A percentile compares a stretch with the other conserved stretches of the same genome.
Conservation (phyloP, 1,139 yeast genomes). For the Saccharomycopsis crataegensis region DNA sequence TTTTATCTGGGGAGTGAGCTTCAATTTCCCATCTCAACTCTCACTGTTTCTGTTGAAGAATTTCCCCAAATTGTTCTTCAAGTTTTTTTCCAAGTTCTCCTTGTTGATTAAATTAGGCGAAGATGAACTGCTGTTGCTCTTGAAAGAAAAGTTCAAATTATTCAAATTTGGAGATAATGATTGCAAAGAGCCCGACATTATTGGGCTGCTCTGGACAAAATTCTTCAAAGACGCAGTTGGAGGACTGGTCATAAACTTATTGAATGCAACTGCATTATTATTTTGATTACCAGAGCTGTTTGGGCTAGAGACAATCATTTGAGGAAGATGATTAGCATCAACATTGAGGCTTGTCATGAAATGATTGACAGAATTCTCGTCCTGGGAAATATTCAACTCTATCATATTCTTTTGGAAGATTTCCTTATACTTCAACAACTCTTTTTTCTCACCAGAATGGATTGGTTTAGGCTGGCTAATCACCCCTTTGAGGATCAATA, state of each 20-base stretch:
- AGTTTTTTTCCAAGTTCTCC: conserved; percentile 47
- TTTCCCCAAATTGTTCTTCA: conserved; percentile 33
- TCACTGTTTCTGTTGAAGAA: conserved; percentile 40
- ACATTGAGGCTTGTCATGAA: conserved; percentile 30
- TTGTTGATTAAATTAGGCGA: conserved; percentile 30
- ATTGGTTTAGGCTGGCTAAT: conserved; percentile 24
- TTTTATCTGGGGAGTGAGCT: too few species aligned
- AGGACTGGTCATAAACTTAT: neutral
- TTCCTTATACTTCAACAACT: conserved; percentile 48
- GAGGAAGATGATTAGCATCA: conserved; percentile 21
- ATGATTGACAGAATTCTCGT: conserved; percentile 27
- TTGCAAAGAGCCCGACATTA: conserved; percentile 13
- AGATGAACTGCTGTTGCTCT: conserved; percentile 2
- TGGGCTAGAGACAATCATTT: neutral
- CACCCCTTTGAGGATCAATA: conserved; percentile 58
- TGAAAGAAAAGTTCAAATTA: conserved; percentile 15
- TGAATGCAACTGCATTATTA: neutral
- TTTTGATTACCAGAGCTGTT: neutral
- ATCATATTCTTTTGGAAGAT: conserved; percentile 49
- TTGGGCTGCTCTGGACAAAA: conserved; percentile 17
- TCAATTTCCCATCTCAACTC: conserved; percentile 47
- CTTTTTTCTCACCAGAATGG: conserved; percentile 28
- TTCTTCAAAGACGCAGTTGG: conserved; percentile 18
- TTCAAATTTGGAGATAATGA: conserved; percentile 13
- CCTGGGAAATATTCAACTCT: conserved; percentile 27